Evolutionary conservation across 2,329 filamentous ascomycete species (phyloP).

Genomic region (Cladosporium phlei): DNA sequence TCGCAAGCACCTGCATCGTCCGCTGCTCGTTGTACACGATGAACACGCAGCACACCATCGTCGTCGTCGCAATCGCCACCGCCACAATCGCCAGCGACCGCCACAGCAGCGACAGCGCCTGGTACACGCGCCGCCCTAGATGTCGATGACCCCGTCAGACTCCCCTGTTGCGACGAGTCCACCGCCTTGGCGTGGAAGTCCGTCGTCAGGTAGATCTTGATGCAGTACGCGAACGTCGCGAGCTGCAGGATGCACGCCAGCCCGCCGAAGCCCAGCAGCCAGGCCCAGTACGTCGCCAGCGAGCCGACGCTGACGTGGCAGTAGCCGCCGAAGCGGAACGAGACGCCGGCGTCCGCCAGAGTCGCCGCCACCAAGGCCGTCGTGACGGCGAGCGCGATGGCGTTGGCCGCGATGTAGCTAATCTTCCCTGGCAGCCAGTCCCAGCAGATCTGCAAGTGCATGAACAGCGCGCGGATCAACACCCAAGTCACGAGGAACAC

Average conservation of each 20-base stretch:
- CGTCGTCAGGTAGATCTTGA: conserved; percentile 31
- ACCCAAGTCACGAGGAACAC: conserved; percentile 75
- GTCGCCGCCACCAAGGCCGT: conserved; percentile 42
- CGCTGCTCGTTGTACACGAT: conserved; percentile 22
- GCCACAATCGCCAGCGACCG: conserved; percentile 73
- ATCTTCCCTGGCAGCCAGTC: conserved; percentile 28
- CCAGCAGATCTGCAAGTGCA: conserved; percentile 38
- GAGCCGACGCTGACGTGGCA: conserved; percentile 74
- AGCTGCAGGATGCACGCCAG: conserved; percentile 32
- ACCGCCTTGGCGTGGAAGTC: conserved; percentile 19
- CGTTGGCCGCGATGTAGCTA: conserved; percentile 31
- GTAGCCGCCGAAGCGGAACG: conserved; percentile 66
- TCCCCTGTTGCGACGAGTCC: conserved; percentile 16
- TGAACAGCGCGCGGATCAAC: conserved; percentile 50
- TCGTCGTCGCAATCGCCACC: conserved; percentile 56
- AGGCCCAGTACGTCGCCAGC: conserved; percentile 36
- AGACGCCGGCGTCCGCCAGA: conserved; percentile 33
- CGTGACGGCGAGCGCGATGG: conserved; percentile 28
- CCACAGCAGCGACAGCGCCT: conserved; percentile 80
- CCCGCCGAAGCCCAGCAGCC: conserved; percentile 33
- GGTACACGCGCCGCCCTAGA: conserved; percentile 57
- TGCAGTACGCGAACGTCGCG: conserved; percentile 33
- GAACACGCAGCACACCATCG: conserved; percentile 24
- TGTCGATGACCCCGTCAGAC: conserved; percentile 19
- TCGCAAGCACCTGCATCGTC: conserved; percentile 19